A percentile compares a stretch with the other conserved stretches of the same genome.
Evolutionary conservation across 345 rosid genomes (phyloP).

Genomic region (Eutrema japonicum): DNA sequence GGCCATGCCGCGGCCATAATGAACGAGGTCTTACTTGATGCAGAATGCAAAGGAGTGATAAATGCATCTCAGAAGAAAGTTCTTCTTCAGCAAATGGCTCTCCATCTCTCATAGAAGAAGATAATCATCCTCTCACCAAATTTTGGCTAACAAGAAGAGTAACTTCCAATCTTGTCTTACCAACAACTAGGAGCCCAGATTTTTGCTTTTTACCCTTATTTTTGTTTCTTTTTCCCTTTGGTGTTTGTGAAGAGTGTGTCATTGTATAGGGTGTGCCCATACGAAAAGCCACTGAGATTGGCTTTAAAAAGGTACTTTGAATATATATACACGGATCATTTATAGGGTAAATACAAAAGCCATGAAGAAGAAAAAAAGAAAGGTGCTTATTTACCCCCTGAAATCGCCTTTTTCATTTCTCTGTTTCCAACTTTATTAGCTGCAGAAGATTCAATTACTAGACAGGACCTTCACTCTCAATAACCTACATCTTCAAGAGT

Average conservation of each 20-base stretch:
- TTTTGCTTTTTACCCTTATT: conserved; percentile 4
- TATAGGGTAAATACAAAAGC: conserved; percentile 21
- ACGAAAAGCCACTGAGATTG: conserved; percentile 32
- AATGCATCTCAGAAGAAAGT: conserved; percentile 64
- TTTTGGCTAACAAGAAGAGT: conserved; percentile 44
- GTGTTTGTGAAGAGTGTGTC: conserved; percentile 38
- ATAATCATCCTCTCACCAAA: conserved; percentile 21
- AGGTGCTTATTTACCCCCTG: not conserved
- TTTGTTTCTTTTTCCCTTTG: not conserved
- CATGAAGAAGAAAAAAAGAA: not conserved
- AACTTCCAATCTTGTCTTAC: conserved; percentile 34
- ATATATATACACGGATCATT: not conserved
- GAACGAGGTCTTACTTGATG: conserved; percentile 68
- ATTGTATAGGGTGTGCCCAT: conserved; percentile 36
- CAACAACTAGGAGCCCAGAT: conserved; percentile 39
- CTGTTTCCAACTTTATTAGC: not conserved
- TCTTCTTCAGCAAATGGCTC: conserved; percentile 65
- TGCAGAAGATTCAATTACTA: too few species aligned
- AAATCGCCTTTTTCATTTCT: not conserved
- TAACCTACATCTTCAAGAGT: too few species aligned
- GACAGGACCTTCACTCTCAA: too few species aligned
- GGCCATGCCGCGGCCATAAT: conserved; percentile 74
- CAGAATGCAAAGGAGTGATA: conserved; percentile 70
- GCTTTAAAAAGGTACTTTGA: not conserved
- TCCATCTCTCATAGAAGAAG: conserved; percentile 50